Percentiles rank a stretch among this genome's conserved stretches.
Evolutionary conservation across 1,284 basidiomycete species (phyloP).

Genomic region (Moesziomyces sp.): DNA sequence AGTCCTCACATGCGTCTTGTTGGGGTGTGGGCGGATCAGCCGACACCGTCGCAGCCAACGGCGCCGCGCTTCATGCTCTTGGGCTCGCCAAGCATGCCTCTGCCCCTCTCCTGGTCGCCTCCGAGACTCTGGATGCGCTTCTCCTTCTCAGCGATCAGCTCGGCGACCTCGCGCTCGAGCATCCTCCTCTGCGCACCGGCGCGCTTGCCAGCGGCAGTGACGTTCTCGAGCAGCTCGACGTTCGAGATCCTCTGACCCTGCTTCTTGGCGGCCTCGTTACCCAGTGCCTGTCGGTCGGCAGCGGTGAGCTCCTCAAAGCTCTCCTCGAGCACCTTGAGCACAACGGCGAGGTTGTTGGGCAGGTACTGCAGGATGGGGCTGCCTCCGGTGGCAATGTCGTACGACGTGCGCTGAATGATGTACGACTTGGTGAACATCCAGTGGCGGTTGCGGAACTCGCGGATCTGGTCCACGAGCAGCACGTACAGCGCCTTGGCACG

Average conservation of each 20-base stretch:
- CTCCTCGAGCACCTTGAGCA: constrained; percentile 56
- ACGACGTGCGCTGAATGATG: constrained; percentile 61
- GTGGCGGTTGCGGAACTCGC: constrained; percentile 64
- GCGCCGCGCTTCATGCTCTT: constrained; percentile 45
- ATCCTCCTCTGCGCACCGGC: constrained; percentile 48
- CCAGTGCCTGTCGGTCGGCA: constrained; percentile 23
- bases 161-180: constrained; percentile 51
- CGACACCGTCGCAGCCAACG: constrained; percentile 60
- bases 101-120: constrained; percentile 44
- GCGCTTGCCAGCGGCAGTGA: constrained; percentile 42
- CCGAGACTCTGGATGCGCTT: constrained; percentile 33
- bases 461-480: constrained; percentile 59
- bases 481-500: constrained; percentile 59
- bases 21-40: constrained; percentile 13
- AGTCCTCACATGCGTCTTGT: not conserved
- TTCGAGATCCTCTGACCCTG: constrained; percentile 31
- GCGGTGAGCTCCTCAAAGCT: constrained; percentile 33
- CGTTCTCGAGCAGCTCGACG: constrained; percentile 41
- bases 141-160: constrained; percentile 49
- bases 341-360: constrained; percentile 58
- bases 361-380: constrained; percentile 62
- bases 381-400: constrained; percentile 63
- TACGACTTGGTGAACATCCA: constrained; percentile 63
- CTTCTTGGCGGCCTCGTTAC: constrained; percentile 1
- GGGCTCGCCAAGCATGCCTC: constrained; percentile 44